A percentile compares a stretch with the other conserved stretches of the same genome.
These are phyloP conservation scores for Erythrobasidium hasegawianum DNA, from an alignment of 1,284 basidiomycete species.

Conservation along the genomic window DNA sequence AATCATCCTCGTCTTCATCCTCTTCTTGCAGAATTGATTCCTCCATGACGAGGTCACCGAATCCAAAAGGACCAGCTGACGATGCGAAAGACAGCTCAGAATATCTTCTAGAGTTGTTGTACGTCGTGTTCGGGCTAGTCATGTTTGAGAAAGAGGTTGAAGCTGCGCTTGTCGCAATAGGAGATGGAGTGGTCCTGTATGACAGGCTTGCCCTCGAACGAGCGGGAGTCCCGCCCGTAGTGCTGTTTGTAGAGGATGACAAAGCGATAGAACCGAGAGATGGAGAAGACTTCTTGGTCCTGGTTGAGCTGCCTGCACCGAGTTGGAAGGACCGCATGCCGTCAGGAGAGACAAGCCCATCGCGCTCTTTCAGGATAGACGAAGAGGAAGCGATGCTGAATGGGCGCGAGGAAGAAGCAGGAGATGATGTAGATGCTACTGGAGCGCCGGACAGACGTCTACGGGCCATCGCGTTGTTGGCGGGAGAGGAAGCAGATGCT, in stretches of 20 bases:
- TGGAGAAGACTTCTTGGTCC: too few relatives aligned
- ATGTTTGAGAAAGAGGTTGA: not conserved
- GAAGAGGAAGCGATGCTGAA: slow-evolving; percentile 5
- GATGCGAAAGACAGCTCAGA: slow-evolving; percentile 18
- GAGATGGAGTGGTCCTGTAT: not conserved
- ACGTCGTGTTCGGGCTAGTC: not conserved
- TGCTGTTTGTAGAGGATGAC: not conserved
- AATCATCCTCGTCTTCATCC: slow-evolving; percentile 9
- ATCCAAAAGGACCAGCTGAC: slow-evolving; percentile 14
- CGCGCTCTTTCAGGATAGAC: not conserved
- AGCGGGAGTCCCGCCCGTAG: not conserved
- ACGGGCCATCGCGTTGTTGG: not conserved
- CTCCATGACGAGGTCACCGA: slow-evolving; percentile 32
- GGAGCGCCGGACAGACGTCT: not conserved
- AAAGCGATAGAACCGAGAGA: not conserved
- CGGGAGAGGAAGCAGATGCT: not conserved
- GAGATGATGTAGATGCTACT: not conserved
- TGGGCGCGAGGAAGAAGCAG: not conserved
- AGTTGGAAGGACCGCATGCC: not conserved
- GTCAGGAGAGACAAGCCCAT: not conserved
- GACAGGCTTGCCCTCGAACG: not conserved
- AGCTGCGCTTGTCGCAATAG: not conserved
- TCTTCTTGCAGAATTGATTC: slow-evolving; percentile 22
- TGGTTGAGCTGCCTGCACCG: not conserved
- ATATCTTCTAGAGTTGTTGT: slow-evolving; percentile 9